These are phyloP conservation scores for Mycosphaerella sp. DNA, from an alignment of 2,329 filamentous ascomycete species.

Conservation along the genomic window DNA sequence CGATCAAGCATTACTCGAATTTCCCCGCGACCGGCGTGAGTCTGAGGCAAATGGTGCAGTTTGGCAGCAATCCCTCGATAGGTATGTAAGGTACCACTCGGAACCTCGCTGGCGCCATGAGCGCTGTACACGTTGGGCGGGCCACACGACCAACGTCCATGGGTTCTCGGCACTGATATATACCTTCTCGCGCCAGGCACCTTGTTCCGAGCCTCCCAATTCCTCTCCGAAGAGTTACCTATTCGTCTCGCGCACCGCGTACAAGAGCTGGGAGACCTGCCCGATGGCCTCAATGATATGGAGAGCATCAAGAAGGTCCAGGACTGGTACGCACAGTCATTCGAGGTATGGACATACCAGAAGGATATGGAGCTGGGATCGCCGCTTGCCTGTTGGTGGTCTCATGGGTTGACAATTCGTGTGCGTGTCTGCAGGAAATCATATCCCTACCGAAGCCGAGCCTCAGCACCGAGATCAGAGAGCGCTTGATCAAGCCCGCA, in stretches of 20 bases:
- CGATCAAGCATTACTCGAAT: conserved; percentile 49
- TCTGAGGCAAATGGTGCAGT: conserved; percentile 98
- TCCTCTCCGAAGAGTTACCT: conserved; percentile 94
- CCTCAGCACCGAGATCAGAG: conserved; percentile 67
- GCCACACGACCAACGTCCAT: too few relatives aligned
- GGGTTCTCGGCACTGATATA: too few relatives aligned
- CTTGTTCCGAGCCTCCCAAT: conserved; percentile 94
- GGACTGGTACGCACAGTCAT: conserved; percentile 99
- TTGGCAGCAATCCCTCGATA: conserved; percentile 86
- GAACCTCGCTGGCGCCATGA: neutral
- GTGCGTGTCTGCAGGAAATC: conserved; percentile 63
- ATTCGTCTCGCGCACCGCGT: conserved; percentile 95
- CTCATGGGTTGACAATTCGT: neutral
- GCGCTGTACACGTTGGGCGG: neutral
- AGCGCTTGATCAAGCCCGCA: conserved; percentile 66
- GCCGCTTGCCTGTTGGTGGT: too few relatives aligned
- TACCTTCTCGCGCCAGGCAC: conserved; percentile 56
- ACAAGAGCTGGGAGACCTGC: conserved; percentile 83
- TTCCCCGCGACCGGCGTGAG: conserved; percentile 96
- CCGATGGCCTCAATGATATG: conserved; percentile 97
- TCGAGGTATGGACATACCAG: conserved; percentile 63
- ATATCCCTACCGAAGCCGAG: conserved; percentile 74
- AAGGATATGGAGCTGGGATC: neutral
- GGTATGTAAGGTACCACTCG: too few relatives aligned
- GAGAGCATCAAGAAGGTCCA: conserved; percentile 90